These are phyloP conservation scores for Phaeotremella fagi DNA, from an alignment of 768 basidiomycete genomes.

Conservation along the genomic window DNA sequence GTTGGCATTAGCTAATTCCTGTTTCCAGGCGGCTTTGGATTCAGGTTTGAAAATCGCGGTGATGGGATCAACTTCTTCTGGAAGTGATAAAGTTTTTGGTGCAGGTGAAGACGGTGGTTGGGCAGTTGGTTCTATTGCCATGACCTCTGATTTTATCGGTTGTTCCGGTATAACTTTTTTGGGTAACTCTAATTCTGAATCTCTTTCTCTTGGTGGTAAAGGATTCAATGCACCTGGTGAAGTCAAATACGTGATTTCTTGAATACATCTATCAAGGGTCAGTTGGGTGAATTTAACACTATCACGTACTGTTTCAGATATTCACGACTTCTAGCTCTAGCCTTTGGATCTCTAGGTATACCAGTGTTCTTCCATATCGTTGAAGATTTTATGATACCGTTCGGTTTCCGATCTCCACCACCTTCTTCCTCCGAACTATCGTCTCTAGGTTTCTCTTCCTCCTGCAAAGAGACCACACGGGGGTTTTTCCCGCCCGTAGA, in stretches of 20 bases:
- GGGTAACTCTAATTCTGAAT: conserved; percentile 8
- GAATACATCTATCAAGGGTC: conserved; percentile 66
- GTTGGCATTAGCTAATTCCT: conserved; percentile 51
- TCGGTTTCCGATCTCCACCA: conserved; percentile 7
- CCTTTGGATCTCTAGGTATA: conserved; percentile 90
- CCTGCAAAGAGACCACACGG: no score
- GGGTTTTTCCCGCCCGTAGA: no score
- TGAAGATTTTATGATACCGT: conserved; percentile 36
- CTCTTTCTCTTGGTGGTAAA: conserved; percentile 63
- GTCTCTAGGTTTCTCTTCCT: conserved; percentile 34
- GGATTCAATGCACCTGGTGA: conserved; percentile 97
- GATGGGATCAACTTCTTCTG: conserved; percentile 50
- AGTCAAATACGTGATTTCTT: conserved; percentile 96
- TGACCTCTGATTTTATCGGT: background rate
- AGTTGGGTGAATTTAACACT: conserved; percentile 14
- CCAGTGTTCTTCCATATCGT: conserved; percentile 53
- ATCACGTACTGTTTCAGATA: conserved; percentile 86
- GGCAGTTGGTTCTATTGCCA: conserved; percentile 14
- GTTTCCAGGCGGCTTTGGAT: conserved; percentile 79
- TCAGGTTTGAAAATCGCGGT: conserved; percentile 79
- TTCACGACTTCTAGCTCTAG: conserved; percentile 86
- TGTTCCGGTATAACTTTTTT: conserved; percentile 29
- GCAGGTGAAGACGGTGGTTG: conserved; percentile 37
- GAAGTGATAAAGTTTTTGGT: conserved; percentile 8
- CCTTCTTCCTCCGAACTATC: conserved; percentile 35